phyloP scores from a whole-genome alignment of 2,329 filamentous ascomycete genomes.

The Aschersonia sp. region DNA sequence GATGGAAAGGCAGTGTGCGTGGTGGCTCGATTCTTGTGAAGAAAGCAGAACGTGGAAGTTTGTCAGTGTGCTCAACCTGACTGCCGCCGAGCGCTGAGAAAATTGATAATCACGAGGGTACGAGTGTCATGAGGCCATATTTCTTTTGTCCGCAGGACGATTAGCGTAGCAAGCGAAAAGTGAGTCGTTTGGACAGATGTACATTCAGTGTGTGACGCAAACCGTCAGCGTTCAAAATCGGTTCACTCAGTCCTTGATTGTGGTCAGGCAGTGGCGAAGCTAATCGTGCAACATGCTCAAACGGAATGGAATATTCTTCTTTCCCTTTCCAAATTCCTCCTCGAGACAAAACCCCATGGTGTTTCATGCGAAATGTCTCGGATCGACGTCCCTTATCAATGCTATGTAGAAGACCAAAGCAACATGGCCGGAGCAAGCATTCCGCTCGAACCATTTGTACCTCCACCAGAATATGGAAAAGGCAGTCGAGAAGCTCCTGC shows the following conservation, averaged over 20 bases:
- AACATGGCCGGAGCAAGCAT: background rate
- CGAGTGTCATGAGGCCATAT: too few relatives aligned
- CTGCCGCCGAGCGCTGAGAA: background rate
- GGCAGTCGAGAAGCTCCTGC: background rate
- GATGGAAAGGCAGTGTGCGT: background rate
- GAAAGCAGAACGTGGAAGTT: background rate
- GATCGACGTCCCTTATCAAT: slow-evolving; percentile 1
- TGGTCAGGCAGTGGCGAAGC: too few relatives aligned
- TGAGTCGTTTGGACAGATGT: background rate
- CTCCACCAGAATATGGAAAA: slow-evolving; percentile 2
- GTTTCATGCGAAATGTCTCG: background rate
- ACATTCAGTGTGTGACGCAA: slow-evolving; percentile 3
- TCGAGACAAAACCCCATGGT: background rate
- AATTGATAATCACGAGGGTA: too few relatives aligned
- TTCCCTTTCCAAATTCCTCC: background rate
- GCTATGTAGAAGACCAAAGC: background rate
- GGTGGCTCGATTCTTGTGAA: slow-evolving; percentile 1
- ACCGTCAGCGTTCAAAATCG: background rate
- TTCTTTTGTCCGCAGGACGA: too few relatives aligned
- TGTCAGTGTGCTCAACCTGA: background rate
- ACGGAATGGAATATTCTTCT: background rate
- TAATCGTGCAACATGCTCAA: too few relatives aligned
- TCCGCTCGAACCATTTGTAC: background rate
- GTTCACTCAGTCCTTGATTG: background rate
- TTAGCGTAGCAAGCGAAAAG: background rate